phyloP scores from a whole-genome alignment of 2,329 filamentous ascomycete genomes.

The Fusarium sp. region DNA sequence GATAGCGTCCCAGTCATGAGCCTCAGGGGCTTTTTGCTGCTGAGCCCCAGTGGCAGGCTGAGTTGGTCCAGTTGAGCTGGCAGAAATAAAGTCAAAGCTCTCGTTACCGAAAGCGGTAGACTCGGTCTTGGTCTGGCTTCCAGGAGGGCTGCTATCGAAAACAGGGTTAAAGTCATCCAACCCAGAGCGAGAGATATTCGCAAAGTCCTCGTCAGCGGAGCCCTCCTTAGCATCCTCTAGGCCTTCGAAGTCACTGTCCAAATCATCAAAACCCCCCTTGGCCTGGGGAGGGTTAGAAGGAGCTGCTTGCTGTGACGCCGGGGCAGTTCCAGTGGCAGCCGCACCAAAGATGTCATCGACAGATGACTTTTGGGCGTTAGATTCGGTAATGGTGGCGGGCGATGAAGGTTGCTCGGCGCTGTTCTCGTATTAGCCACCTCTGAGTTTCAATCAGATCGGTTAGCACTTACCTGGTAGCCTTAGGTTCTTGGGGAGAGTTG shows the following conservation, averaged over 20 bases:
- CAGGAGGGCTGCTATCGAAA: constrained; percentile 77
- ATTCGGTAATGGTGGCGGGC: constrained; percentile 48
- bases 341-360: constrained; percentile 59
- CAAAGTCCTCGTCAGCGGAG: constrained; percentile 82
- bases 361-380: constrained; percentile 49
- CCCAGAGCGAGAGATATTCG: constrained; percentile 76
- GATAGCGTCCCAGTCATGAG: constrained; percentile 94
- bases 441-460: no score
- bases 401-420: constrained; percentile 51
- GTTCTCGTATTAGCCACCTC: constrained; percentile 17
- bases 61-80: constrained; percentile 49
- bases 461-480: constrained; percentile 45
- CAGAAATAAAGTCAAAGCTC: constrained; percentile 69
- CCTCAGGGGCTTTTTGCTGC: constrained; percentile 57
- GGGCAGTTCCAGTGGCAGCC: constrained; percentile 43
- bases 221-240: constrained; percentile 87
- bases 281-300: constrained; percentile 50
- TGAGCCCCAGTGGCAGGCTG: constrained; percentile 56
- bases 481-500: constrained; percentile 33
- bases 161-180: constrained; percentile 84
- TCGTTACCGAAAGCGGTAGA: constrained; percentile 64
- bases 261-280: constrained; percentile 76
- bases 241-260: constrained; percentile 84
- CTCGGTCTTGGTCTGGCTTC: constrained; percentile 66
- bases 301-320: constrained; percentile 48